These are phyloP conservation scores for Ilex paraguariensis DNA, from an alignment of 305 asterid genomes.

Conservation along the genomic window DNA sequence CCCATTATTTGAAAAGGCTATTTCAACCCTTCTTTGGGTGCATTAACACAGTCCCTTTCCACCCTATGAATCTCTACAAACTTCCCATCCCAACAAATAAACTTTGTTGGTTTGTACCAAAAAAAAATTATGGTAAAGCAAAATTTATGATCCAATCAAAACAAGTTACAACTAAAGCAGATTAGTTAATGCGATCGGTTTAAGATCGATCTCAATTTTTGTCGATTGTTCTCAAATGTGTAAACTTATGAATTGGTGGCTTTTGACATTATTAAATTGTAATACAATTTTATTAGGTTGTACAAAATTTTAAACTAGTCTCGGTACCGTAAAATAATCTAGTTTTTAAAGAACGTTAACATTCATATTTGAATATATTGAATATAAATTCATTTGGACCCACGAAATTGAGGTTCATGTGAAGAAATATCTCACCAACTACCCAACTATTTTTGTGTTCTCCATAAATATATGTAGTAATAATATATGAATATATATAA, in stretches of 20 bases:
- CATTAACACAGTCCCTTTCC: slow-evolving; percentile 5
- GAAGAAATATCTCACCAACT: slow-evolving; percentile 13
- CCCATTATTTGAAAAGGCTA: slow-evolving; percentile 7
- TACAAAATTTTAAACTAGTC: no score
- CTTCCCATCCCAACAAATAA: slow-evolving; percentile 17
- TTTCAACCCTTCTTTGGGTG: slow-evolving; percentile 21
- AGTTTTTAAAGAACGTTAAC: no score
- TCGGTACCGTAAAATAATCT: no score
- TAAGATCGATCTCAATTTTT: no score
- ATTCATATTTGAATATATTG: background rate
- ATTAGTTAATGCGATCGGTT: no score
- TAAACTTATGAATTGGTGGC: no score
- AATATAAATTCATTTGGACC: slow-evolving; percentile 8
- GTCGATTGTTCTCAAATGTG: no score
- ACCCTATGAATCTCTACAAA: slow-evolving; percentile 7
- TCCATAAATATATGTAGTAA: background rate
- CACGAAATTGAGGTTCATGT: slow-evolving; percentile 11
- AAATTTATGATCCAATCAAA: no score
- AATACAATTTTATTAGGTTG: no score
- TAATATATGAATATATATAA: no score
- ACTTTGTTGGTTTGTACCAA: slow-evolving; percentile 26
- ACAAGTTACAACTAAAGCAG: no score
- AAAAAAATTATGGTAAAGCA: slow-evolving; percentile 11
- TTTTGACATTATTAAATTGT: no score
- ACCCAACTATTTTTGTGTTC: slow-evolving; percentile 1